phyloP scores from a whole-genome alignment of 2,329 filamentous ascomycete genomes.

The Thermochaetoides dissita region DNA sequence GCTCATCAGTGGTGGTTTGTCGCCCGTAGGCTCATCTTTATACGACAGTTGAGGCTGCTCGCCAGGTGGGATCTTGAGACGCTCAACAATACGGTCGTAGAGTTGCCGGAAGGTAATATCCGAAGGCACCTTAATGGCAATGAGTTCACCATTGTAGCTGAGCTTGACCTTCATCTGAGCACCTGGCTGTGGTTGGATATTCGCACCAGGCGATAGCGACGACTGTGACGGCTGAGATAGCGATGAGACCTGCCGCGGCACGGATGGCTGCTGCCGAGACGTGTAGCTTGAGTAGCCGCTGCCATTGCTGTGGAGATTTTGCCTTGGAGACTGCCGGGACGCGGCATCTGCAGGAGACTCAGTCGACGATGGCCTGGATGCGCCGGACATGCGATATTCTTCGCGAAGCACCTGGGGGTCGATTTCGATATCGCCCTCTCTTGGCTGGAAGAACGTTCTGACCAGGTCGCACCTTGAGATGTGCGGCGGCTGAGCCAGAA shows the following conservation, averaged over 20 bases:
- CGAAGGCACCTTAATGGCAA: conserved; percentile 74
- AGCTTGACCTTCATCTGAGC: conserved; percentile 83
- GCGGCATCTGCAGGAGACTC: conserved; percentile 46
- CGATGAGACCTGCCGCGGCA: conserved; percentile 32
- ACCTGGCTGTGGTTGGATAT: conserved; percentile 25
- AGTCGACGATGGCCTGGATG: conserved; percentile 52
- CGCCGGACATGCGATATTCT: conserved; percentile 61
- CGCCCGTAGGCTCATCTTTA: conserved; percentile 67
- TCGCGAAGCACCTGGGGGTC: conserved; percentile 52
- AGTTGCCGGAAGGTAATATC: conserved; percentile 68
- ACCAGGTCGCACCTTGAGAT: conserved; percentile 77
- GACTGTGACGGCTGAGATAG: conserved; percentile 41
- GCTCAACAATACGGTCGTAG: conserved; percentile 70
- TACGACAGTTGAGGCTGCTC: conserved; percentile 72
- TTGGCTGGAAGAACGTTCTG: conserved; percentile 77
- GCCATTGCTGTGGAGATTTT: conserved; percentile 39
- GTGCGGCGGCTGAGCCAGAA: conserved; percentile 68
- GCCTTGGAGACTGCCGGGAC: conserved; percentile 52
- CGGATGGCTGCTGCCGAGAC: conserved; percentile 26
- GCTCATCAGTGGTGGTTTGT: conserved; percentile 60
- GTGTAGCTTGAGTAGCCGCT: conserved; percentile 38
- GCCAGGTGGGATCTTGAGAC: conserved; percentile 56
- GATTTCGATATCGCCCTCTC: conserved; percentile 86
- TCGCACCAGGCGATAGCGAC: conserved; percentile 34
- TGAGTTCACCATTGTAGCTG: conserved; percentile 81